These are phyloP conservation scores for Colletotrichum lindemuthianum DNA, from an alignment of 2,329 filamentous ascomycete species.

Conservation along the genomic window DNA sequence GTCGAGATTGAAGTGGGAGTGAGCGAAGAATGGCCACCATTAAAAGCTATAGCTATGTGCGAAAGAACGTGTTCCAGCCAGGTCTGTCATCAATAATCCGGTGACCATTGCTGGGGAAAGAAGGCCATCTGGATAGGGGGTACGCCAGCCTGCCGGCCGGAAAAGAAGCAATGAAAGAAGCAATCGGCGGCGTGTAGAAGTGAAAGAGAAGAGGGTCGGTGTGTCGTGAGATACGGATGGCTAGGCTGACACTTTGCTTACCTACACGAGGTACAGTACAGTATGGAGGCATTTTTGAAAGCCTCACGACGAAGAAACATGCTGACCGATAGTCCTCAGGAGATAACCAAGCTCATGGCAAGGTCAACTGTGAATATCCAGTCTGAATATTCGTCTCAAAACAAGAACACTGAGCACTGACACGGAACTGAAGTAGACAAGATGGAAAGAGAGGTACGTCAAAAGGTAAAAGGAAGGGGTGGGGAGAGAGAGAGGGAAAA, in stretches of 20 bases:
- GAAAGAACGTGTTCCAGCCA: slow-evolving; percentile 29
- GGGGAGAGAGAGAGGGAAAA: slow-evolving; percentile 1
- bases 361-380: no score
- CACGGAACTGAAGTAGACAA: background rate
- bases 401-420: no score
- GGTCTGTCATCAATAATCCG: slow-evolving; percentile 30
- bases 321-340: no score
- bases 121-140: slow-evolving; percentile 10
- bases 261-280: no score
- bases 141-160: slow-evolving; percentile 22
- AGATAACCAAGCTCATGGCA: no score
- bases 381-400: no score
- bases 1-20: slow-evolving; percentile 13
- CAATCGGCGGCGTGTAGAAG: slow-evolving; percentile 25
- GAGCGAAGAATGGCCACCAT: slow-evolving; percentile 6
- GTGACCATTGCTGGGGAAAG: slow-evolving; percentile 21
- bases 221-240: background rate
- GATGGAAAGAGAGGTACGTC: slow-evolving; percentile 9
- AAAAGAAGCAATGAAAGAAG: slow-evolving; percentile 36
- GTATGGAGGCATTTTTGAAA: no score
- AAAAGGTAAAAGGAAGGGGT: slow-evolving; percentile 9
- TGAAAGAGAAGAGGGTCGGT: slow-evolving; percentile 24
- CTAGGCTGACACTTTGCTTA: no score
- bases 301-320: no score
- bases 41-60: background rate